Evolutionary conservation across 108 stramenopile species (phyloP), one percentile per base, ranked within the genome.

Genomic region (Skeletonema marinoi): DNA sequence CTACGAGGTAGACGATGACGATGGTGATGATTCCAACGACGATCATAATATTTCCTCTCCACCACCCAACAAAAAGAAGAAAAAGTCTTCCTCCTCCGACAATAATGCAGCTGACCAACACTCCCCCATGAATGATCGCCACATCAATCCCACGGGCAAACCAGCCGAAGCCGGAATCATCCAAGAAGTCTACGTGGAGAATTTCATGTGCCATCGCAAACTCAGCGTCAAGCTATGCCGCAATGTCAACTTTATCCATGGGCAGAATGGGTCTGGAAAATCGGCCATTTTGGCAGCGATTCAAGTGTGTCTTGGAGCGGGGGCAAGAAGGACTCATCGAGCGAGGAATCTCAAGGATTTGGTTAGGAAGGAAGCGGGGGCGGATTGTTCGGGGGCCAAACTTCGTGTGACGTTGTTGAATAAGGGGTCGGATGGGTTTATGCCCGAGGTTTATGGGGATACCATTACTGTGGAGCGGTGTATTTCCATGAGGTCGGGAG

Each of bases 141-240:
- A 74, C 60, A 58, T 70, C 32, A 86, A 84, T 71, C 82, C 76
- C 44, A 46, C 69, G 7, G 86, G 86, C 21, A 69, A 75, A 32
- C 80, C 87, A 39, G 80, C 88, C 38, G 86, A 88, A 67, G 87
- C 92, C 13, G 93, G 92, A 0, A 73, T 92, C 19, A 90, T 95
- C 69, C 66, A 79, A 17, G 65, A 77, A 54, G 83, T 98, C 17
- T 90, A 95, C 86, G 86, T 91, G 31, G 92, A 97, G 69, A 95
- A 99, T 75, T 99, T 99, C 84, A 99, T 99, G 98, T 98, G 95
- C 78, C 96, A 97, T 69, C 84, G 82, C 65, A 91, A 87, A 59
- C 76, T 92, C 6, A 81, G 75, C 16, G 85, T 92, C 11, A 83
- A 90, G 21, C 63, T 95, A 3, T 89, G 90, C 54, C 86, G 84